Conservation (phyloP, 495 filamentous ascomycete species). For the Pyronema domesticum region DNA sequence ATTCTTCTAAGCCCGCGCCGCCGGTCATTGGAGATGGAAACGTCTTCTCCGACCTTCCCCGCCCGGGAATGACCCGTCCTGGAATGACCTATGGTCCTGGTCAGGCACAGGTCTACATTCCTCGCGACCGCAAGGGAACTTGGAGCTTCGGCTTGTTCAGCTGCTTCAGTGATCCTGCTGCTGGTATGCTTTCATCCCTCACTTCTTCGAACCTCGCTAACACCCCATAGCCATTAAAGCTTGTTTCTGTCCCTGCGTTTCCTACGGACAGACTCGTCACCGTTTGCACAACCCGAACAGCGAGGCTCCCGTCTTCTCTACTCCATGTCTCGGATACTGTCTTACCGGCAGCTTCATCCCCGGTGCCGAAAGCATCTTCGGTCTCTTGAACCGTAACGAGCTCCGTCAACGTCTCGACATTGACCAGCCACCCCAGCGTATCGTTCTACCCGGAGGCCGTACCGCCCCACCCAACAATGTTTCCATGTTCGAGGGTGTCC, state of each 20-base stretch:
- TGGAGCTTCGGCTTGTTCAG: conserved; percentile 18
- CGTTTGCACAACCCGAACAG: conserved; percentile 20
- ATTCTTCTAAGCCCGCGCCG: conserved; percentile 11
- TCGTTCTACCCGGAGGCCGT: conserved; percentile 7
- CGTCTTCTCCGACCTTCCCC: conserved; percentile 22
- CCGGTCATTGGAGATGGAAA: conserved; percentile 20
- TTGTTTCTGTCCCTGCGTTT: conserved; percentile 20
- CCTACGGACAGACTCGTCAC: conserved; percentile 23
- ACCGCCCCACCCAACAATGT: conserved; percentile 4
- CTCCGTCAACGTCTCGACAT: conserved; percentile 21
- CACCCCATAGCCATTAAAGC: conserved; percentile 15
- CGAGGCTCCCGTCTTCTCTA: conserved; percentile 16
- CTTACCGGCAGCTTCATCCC: conserved; percentile 12
- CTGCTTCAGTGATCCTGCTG: conserved; percentile 17
- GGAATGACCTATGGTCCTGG: conserved; percentile 15
- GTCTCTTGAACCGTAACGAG: conserved; percentile 20
- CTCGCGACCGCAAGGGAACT: conserved; percentile 17
- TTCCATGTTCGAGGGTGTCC: conserved; percentile 14
- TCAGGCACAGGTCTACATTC: conserved; percentile 12
- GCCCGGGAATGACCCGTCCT: conserved; percentile 10
- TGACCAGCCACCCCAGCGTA: conserved; percentile 5
- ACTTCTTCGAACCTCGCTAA: background rate
- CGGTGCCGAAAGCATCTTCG: conserved; percentile 21
- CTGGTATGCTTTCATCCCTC: conserved; percentile 9
- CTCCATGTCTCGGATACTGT: conserved; percentile 21